Evolutionary conservation across 106 monocot genomes (phyloP).

Genomic region (Agapanthus africanus): DNA sequence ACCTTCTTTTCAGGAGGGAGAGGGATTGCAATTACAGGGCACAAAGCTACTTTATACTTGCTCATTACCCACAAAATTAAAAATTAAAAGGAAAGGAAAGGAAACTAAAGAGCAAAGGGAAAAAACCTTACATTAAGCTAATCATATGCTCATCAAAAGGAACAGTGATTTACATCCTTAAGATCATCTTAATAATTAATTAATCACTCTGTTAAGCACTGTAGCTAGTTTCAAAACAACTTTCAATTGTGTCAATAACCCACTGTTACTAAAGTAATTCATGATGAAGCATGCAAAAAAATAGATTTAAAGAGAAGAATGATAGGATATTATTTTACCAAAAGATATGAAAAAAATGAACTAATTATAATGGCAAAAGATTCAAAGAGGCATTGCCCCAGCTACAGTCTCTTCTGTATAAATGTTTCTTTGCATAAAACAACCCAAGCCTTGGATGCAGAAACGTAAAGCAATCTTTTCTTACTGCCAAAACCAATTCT

Average conservation of each 20-base stretch:
- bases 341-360: no score
- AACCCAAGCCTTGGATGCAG: background rate
- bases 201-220: background rate
- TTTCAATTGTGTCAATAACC: no score
- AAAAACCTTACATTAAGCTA: background rate
- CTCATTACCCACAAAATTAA: background rate
- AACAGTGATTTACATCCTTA: background rate
- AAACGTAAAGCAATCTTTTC: conserved; percentile 9
- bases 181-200: background rate
- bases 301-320: background rate
- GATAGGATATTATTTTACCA: no score
- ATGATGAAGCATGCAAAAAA: background rate
- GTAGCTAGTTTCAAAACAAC: no score
- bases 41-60: background rate
- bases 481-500: background rate
- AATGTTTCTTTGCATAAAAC: background rate
- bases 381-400: no score
- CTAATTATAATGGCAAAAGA: no score
- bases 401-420: no score
- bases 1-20: background rate
- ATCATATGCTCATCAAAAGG: background rate
- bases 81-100: background rate
- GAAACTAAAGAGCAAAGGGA: background rate
- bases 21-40: background rate
- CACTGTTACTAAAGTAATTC: background rate